Conservation (phyloP, 192 early-diverging fungal genomes). For the Geranomyces michiganensis region DNA sequence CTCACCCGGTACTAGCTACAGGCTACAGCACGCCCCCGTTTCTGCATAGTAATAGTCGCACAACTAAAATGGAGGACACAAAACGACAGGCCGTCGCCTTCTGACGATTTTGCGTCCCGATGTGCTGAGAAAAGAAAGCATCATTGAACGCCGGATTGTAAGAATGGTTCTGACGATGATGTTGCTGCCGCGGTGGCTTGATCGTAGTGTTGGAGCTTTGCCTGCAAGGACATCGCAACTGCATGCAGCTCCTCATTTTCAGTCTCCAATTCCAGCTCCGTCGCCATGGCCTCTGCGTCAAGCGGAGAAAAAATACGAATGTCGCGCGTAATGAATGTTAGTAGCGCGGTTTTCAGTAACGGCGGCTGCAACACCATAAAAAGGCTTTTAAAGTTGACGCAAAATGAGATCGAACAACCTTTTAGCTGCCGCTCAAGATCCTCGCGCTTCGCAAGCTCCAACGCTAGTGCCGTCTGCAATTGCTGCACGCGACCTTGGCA, state of each 20-base stretch:
- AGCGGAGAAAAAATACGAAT: not conserved
- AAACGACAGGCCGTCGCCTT: no score
- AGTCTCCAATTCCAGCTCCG: not conserved
- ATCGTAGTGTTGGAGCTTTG: not conserved
- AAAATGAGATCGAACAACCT: not conserved
- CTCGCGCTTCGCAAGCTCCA: constrained; percentile 17
- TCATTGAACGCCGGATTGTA: no score
- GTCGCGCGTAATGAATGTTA: not conserved
- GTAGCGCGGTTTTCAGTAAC: not conserved
- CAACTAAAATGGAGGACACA: no score
- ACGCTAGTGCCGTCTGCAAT: constrained; percentile 24
- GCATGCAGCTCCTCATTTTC: constrained; percentile 16
- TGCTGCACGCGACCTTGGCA: constrained; percentile 33
- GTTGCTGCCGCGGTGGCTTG: no score
- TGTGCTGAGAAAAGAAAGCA: no score
- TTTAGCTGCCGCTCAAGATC: constrained; percentile 1
- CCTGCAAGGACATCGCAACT: not conserved
- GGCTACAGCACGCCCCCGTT: no score
- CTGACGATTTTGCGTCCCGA: no score
- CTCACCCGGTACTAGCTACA: no score
- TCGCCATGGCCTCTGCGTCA: not conserved
- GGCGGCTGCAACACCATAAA: no score
- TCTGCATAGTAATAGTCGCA: no score
- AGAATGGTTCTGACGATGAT: no score
- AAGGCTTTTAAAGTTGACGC: no score